Base-by-base conservation (phyloP, 164 flowering plant species). In the Stephania japonica region DNA sequence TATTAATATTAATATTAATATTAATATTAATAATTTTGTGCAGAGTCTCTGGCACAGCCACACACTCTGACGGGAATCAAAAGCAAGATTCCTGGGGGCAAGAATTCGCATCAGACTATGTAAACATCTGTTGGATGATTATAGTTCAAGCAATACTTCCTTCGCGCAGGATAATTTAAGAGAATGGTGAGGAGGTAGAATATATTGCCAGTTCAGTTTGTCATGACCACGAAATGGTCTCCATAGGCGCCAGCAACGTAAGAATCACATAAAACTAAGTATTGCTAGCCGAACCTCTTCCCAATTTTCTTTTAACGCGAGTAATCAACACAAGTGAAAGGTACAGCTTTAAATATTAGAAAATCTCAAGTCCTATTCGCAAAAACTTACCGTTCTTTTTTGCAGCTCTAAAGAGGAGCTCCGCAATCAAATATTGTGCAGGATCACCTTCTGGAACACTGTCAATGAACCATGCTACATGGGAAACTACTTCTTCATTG, bases 391-490 rank as follows among this genome's bases (percentile, higher is more conserved):
- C 92, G 74, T 84, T 84, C 79, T 86, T 89, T 80, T 87, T 87
- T 76, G 92, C 90, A 69, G 92, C 92, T 26, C 92, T 87, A 80
- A 85, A 85, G 32, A 87, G 87, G 79, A 89, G 87, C 80, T 87
- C 90, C 7, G 85, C 86, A 43, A 89, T 80, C 27, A 89, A 87
- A 76, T 87, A 84, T 68, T 89, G 92, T 24, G 92, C 92, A 79
- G 92, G 92, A 79, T 89, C 92, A 43, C 90, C 92, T 81, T 87
- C 92, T 19, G 90, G 90, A 53, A 83, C 87, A 72, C 80, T 84
- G 73, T 89, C 89, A 74, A 89, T 85, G 77, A 89, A 89, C 87
- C 87, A 84, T 68, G 82, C 84, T 68, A 89, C 90, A 79, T 89
- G 89, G 38, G 90, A 83, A 69, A 87, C 86, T 18, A 86, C 92